These are phyloP conservation scores for Trifolium subterraneum DNA, from an alignment of 306 rosid genomes.

Conservation along the genomic window DNA sequence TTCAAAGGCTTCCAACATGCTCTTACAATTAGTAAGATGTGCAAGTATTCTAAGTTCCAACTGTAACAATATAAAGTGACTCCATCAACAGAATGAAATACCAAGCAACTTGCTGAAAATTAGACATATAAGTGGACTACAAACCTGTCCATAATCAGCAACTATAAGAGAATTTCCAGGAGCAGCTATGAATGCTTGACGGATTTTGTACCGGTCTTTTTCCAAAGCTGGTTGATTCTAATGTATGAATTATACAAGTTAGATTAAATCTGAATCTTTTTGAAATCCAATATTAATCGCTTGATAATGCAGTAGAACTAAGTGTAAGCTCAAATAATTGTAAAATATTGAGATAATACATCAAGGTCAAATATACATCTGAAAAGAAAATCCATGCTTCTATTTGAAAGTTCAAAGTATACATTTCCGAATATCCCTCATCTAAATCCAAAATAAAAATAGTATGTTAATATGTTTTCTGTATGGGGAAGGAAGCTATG, in stretches of 20 bases:
- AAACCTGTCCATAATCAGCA: constrained; percentile 99
- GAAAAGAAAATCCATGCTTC: background rate
- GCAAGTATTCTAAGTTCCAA: constrained; percentile 98
- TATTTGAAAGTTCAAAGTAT: too few species aligned
- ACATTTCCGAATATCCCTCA: too few species aligned
- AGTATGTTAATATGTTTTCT: too few species aligned
- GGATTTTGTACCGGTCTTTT: constrained; percentile 96
- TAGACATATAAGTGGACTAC: constrained; percentile 39
- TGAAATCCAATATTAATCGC: constrained; percentile 26
- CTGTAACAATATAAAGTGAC: constrained; percentile 55
- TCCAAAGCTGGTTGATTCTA: constrained; percentile 99
- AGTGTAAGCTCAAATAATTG: too few species aligned
- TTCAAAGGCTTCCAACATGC: constrained; percentile 96
- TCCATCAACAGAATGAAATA: constrained; percentile 47
- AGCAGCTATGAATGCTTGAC: constrained; percentile 93
- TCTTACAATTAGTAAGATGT: constrained; percentile 89
- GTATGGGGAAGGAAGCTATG: background rate
- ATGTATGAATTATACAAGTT: constrained; percentile 39
- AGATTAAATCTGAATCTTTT: constrained; percentile 25
- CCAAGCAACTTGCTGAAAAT: constrained; percentile 22
- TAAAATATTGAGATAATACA: too few species aligned
- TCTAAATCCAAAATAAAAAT: too few species aligned
- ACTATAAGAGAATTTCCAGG: constrained; percentile 95
- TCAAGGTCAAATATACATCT: background rate
- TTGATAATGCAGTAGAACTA: too few species aligned